A percentile compares a stretch with the other conserved stretches of the same genome.
Evolutionary conservation across 306 rosid genomes (phyloP).

Genomic region (Geum urbanum): DNA sequence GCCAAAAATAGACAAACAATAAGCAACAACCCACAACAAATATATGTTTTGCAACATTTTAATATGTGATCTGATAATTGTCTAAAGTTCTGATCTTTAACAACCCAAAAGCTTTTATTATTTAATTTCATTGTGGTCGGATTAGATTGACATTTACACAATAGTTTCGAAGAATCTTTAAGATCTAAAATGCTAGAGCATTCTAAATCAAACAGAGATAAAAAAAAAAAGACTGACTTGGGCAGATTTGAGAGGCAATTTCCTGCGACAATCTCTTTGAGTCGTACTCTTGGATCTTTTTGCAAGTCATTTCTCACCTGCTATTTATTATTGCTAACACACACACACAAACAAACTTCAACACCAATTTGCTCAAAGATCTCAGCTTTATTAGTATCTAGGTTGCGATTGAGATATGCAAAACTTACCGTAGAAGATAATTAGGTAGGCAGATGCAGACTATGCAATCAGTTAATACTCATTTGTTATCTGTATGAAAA

Average conservation of each 20-base stretch:
- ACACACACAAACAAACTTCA: neutral
- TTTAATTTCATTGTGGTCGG: neutral
- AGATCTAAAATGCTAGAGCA: constrained; percentile 8
- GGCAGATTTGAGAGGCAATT: constrained; percentile 76
- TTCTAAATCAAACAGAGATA: neutral
- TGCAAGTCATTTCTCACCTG: constrained; percentile 72
- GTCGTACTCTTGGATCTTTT: constrained; percentile 98
- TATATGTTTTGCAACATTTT: neutral
- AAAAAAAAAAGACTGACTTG: constrained; percentile 39
- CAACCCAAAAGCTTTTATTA: no score
- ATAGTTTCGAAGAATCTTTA: neutral
- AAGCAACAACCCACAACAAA: neutral
- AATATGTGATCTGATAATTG: neutral
- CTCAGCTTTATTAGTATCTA: constrained; percentile 2
- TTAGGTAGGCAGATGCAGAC: neutral
- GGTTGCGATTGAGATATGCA: neutral
- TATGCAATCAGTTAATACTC: neutral
- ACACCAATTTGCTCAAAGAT: neutral
- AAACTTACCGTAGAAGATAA: constrained; percentile 37
- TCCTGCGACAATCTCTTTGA: constrained; percentile 98
- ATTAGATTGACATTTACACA: constrained; percentile 6
- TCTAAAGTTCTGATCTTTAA: neutral
- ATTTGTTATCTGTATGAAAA: no score
- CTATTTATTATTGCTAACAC: no score
- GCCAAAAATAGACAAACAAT: neutral